Conservation (phyloP, 2,329 filamentous ascomycete species). For the Cercospora zeae-maydis region DNA sequence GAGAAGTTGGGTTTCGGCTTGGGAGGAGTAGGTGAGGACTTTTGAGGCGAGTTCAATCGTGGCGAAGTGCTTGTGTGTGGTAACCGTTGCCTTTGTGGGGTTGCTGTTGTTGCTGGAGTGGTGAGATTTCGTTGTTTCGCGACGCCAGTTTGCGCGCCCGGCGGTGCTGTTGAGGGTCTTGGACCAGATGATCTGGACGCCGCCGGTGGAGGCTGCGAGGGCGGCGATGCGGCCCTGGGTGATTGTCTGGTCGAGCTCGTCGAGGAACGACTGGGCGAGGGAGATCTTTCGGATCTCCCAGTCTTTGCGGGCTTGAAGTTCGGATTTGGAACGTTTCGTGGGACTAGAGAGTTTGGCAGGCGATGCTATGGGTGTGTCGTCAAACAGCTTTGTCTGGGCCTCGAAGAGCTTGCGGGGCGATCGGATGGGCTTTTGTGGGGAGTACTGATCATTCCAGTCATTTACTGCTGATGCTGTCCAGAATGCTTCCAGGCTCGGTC, state of each 20-base stretch:
- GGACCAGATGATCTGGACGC: slow-evolving; percentile 68
- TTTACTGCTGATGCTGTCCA: slow-evolving; percentile 59
- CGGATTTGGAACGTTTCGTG: slow-evolving; percentile 32
- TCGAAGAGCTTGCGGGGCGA: slow-evolving; percentile 38
- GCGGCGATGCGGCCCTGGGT: slow-evolving; percentile 57
- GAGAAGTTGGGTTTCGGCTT: slow-evolving; percentile 50
- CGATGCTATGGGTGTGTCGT: slow-evolving; percentile 34
- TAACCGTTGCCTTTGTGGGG: slow-evolving; percentile 18
- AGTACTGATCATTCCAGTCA: slow-evolving; percentile 63
- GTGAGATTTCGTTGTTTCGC: slow-evolving; percentile 41
- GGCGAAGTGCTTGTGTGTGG: slow-evolving; percentile 52
- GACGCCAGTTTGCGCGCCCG: slow-evolving; percentile 55
- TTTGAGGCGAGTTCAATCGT: slow-evolving; percentile 86
- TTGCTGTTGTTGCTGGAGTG: slow-evolving; percentile 11
- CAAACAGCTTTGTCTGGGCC: slow-evolving; percentile 22
- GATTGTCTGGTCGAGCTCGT: slow-evolving; percentile 64
- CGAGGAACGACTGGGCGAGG: slow-evolving; percentile 62
- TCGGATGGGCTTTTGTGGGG: slow-evolving; percentile 48
- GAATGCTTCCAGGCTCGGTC: slow-evolving; percentile 55
- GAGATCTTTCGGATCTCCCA: slow-evolving; percentile 62
- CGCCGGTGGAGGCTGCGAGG: slow-evolving; percentile 62
- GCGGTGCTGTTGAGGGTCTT: slow-evolving; percentile 78
- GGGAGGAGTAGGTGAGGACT: slow-evolving; percentile 70
- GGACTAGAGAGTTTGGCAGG: slow-evolving; percentile 41
- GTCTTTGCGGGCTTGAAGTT: slow-evolving; percentile 50